These are phyloP conservation scores for Xanthoconium separans DNA, from an alignment of 1,284 basidiomycete species.

Conservation along the genomic window DNA sequence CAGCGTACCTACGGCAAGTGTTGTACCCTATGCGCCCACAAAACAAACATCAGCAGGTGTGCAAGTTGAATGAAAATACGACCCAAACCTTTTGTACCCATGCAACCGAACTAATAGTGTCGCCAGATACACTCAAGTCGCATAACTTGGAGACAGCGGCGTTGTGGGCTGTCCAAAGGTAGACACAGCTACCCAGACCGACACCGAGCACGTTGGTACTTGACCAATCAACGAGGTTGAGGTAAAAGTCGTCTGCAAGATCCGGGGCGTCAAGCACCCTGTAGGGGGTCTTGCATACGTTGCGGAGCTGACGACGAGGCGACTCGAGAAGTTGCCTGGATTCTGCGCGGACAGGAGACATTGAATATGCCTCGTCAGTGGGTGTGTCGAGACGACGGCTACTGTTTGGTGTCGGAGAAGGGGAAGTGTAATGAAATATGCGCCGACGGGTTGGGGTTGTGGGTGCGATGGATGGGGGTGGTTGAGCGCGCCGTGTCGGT, in stretches of 20 bases:
- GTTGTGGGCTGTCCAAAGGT: slow-evolving; percentile 96
- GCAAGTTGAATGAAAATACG: slow-evolving; percentile 24
- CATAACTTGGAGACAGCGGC: slow-evolving; percentile 91
- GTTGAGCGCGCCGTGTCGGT: slow-evolving; percentile 50
- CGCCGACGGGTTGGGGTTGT: slow-evolving; percentile 67
- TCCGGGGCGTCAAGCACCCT: slow-evolving; percentile 97
- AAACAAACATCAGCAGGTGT: slow-evolving; percentile 2
- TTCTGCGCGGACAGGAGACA: slow-evolving; percentile 86
- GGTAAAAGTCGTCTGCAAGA: slow-evolving; percentile 96
- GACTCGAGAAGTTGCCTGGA: slow-evolving; percentile 84
- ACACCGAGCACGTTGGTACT: slow-evolving; percentile 94
- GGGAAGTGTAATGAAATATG: slow-evolving; percentile 68
- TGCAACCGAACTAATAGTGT: slow-evolving; percentile 81
- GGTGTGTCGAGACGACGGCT: slow-evolving; percentile 67
- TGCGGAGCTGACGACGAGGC: slow-evolving; percentile 78
- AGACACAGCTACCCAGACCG: slow-evolving; percentile 89
- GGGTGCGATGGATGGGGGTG: slow-evolving; percentile 42
- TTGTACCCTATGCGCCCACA: slow-evolving; percentile 61
- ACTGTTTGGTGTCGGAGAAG: slow-evolving; percentile 47
- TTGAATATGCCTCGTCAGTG: slow-evolving; percentile 84
- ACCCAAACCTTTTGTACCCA: slow-evolving; percentile 85
- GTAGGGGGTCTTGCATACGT: slow-evolving; percentile 94
- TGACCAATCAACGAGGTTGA: slow-evolving; percentile 98
- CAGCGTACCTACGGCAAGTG: slow-evolving; percentile 90
- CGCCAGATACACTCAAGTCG: slow-evolving; percentile 63